Evolutionary conservation across 2,329 filamentous ascomycete genomes (phyloP), one percentile per base, ranked within the genome.

Genomic region (Arthrobotrys sphaeroides): DNA sequence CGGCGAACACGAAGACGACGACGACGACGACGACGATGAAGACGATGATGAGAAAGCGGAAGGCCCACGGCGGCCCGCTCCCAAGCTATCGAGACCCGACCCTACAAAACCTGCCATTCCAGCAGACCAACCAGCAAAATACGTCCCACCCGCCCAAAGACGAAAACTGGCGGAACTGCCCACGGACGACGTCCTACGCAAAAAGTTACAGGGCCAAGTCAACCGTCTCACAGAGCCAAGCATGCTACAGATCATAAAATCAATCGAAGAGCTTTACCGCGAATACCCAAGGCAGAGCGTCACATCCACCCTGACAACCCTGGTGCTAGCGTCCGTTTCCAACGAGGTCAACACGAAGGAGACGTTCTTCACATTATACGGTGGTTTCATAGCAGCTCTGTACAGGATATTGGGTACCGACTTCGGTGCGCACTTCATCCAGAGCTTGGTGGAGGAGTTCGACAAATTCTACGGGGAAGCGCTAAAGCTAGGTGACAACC

Each of bases 141-240:
- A 99, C 79, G 87, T 97, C 2, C 94, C 95, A 0, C 95, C 94
- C 1, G 96, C 94, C 0, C 84, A 95, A 62, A 86, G 33, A 83
- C 87, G 1, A 85, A 87, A 0, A 88, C 88, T 0, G 89, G 91
- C 77, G 86, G 87, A 0, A 91, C 96, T 81, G 84, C 87, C 43
- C 84, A 91, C 53, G 85, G 85, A 10, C 89, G 91, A 40, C 10
- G 36, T 66, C 0, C 84, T 99, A 57, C 89, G 89, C 72, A 89
- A 92, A 77, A 92, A 96, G 80, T 86, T 92, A 0, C 93, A 98
- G 81, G 94, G 95, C 80, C 86, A 95, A 16, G 87, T 99, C 81
- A 99, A 99, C 82, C 90, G 94, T 81, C 86, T 99, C 31, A 97
- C 95, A 0, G 94, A 98, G 81, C 89, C 93, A 38, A 98, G 95